Percentiles rank a stretch among this genome's conserved stretches.
phyloP scores from a whole-genome alignment of 2,329 filamentous ascomycete species.

The Fusarium subtropicale region DNA sequence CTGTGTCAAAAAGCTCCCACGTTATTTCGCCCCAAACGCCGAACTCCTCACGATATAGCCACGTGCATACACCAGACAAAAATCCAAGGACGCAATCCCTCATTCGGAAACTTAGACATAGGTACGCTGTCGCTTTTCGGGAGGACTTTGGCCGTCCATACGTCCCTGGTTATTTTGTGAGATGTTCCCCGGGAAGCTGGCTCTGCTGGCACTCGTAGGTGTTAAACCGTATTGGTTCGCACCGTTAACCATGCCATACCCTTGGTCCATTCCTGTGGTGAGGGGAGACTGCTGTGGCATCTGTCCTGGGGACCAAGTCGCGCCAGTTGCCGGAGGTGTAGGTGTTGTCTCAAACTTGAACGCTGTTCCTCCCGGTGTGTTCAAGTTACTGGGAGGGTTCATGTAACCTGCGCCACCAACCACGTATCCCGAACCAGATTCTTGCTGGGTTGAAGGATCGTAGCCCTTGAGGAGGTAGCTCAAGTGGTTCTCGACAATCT shows the following conservation, averaged over 20 bases:
- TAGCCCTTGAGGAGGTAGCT: constrained; percentile 79
- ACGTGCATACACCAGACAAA: constrained; percentile 33
- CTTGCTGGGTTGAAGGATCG: constrained; percentile 61
- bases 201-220: constrained; percentile 47
- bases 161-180: constrained; percentile 45
- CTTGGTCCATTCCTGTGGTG: constrained; percentile 55
- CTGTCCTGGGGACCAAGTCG: constrained; percentile 65
- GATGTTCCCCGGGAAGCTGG: constrained; percentile 44
- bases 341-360: constrained; percentile 68
- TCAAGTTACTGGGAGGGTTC: constrained; percentile 49
- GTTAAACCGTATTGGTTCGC: constrained; percentile 55
- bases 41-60: constrained; percentile 41
- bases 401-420: constrained; percentile 52
- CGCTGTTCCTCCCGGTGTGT: constrained; percentile 40
- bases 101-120: constrained; percentile 36
- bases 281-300: constrained; percentile 63
- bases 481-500: constrained; percentile 89
- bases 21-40: constrained; percentile 41
- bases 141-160: constrained; percentile 57
- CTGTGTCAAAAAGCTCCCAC: constrained; percentile 16
- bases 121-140: constrained; percentile 65
- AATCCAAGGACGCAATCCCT: constrained; percentile 7
- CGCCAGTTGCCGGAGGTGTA: constrained; percentile 61
- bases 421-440: constrained; percentile 52
- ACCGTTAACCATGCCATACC: constrained; percentile 61